Conservation (phyloP, 1,284 basidiomycete species). For the Ganoderma multipileum region DNA sequence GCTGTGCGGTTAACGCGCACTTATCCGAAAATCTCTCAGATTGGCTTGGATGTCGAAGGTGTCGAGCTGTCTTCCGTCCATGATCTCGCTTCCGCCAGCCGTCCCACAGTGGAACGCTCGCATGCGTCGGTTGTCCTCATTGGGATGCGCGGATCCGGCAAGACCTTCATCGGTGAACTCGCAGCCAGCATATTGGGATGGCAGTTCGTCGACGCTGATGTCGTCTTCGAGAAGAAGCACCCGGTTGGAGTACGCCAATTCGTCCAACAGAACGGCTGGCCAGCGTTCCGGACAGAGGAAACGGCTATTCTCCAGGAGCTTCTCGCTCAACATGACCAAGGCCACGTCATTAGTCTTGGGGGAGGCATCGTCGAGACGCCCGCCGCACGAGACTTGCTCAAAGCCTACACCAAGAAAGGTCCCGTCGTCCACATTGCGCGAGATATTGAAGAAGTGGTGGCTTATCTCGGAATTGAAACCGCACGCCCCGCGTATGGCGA, state of each 20-base stretch:
- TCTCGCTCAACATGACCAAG: constrained; percentile 60
- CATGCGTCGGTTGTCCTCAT: constrained; percentile 84
- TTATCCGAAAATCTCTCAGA: constrained; percentile 51
- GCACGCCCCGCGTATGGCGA: constrained; percentile 89
- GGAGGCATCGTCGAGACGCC: constrained; percentile 94
- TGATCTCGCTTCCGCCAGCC: constrained; percentile 51
- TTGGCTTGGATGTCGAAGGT: constrained; percentile 89
- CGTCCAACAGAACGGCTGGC: constrained; percentile 82
- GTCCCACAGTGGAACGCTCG: constrained; percentile 45
- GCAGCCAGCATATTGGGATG: constrained; percentile 81
- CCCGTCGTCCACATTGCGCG: constrained; percentile 79
- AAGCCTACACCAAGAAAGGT: constrained; percentile 68
- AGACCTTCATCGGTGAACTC: constrained; percentile 87
- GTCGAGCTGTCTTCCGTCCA: constrained; percentile 70
- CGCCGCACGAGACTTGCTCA: constrained; percentile 74
- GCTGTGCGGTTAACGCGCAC: constrained; percentile 3
- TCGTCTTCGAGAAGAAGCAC: constrained; percentile 75
- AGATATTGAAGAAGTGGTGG: constrained; percentile 73
- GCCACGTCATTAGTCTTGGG: constrained; percentile 89
- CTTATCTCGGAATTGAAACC: constrained; percentile 82
- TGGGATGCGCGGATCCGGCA: constrained; percentile 98
- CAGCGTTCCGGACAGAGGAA: constrained; percentile 76
- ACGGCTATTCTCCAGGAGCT: constrained; percentile 66
- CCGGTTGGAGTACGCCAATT: constrained; percentile 75
- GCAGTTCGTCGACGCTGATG: constrained; percentile 90